Conservation (phyloP, 192 early-diverging fungal genomes). For the Fimicolochytrium jonesii region DNA sequence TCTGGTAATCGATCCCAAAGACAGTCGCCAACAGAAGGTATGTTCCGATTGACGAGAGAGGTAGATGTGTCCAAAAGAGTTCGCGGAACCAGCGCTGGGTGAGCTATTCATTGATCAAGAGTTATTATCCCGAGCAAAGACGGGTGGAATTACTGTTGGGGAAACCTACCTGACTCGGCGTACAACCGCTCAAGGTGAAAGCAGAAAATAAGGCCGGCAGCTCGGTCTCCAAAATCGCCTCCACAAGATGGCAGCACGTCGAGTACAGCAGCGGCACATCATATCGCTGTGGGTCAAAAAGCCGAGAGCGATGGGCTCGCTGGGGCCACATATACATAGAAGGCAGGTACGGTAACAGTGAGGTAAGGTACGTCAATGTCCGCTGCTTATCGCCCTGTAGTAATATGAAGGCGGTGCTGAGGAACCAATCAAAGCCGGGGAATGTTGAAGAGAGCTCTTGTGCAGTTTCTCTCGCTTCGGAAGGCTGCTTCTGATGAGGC, state of each 20-base stretch:
- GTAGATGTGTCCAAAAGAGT: slow-evolving; percentile 46
- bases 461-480: too few species aligned
- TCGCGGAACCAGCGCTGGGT: slow-evolving; percentile 47
- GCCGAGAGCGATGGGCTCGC: background rate
- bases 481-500: slow-evolving; percentile 10
- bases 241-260: slow-evolving; percentile 38
- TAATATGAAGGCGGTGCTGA: slow-evolving; percentile 34
- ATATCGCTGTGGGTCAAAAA: background rate
- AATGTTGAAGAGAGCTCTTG: background rate
- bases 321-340: slow-evolving; percentile 35
- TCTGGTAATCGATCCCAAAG: slow-evolving; percentile 42
- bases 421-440: slow-evolving; percentile 45
- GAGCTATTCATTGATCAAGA: slow-evolving; percentile 18
- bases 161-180: slow-evolving; percentile 45
- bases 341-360: slow-evolving; percentile 7
- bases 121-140: background rate
- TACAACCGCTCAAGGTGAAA: slow-evolving; percentile 48
- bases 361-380: slow-evolving; percentile 15
- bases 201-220: slow-evolving; percentile 41
- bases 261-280: slow-evolving; percentile 35
- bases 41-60: slow-evolving; percentile 36
- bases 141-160: too few species aligned
- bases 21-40: slow-evolving; percentile 25
- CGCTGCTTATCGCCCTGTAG: slow-evolving; percentile 13
- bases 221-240: slow-evolving; percentile 39